A percentile compares a stretch with the other conserved stretches of the same genome.
Evolutionary conservation across 768 basidiomycete genomes (phyloP).

Genomic region (Boletus rufocinnamomeus): DNA sequence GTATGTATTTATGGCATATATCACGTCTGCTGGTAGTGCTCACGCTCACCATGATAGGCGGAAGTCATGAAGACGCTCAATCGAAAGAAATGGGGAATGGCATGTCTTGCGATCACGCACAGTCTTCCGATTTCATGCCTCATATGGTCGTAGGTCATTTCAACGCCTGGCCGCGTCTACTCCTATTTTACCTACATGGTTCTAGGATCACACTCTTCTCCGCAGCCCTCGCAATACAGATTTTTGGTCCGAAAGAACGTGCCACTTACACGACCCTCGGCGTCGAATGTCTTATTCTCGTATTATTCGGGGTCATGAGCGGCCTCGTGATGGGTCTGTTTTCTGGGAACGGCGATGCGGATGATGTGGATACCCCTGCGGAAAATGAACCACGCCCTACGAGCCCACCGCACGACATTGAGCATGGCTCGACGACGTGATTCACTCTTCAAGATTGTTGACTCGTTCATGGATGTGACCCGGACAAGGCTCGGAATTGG

Average conservation of each 20-base stretch:
- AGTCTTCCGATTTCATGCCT: conserved; percentile 17
- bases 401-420: no score
- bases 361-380: no score
- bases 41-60: neutral
- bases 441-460: no score
- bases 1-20: neutral
- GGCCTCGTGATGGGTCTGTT: no score
- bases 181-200: neutral
- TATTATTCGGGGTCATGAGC: neutral
- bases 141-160: conserved; percentile 18
- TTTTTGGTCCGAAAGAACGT: conserved; percentile 4
- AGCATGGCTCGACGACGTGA: no score
- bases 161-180: no score
- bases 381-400: no score
- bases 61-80: neutral
- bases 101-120: conserved; percentile 15
- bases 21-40: neutral
- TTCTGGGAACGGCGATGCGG: no score
- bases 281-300: neutral
- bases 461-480: no score
- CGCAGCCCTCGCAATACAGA: conserved; percentile 6
- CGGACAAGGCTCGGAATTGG: no score
- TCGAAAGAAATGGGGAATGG: conserved; percentile 5
- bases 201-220: conserved; percentile 13
- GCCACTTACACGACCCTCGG: neutral